These are phyloP conservation scores for Solanum rostratum DNA, from an alignment of 257 asterid species.

Conservation along the genomic window DNA sequence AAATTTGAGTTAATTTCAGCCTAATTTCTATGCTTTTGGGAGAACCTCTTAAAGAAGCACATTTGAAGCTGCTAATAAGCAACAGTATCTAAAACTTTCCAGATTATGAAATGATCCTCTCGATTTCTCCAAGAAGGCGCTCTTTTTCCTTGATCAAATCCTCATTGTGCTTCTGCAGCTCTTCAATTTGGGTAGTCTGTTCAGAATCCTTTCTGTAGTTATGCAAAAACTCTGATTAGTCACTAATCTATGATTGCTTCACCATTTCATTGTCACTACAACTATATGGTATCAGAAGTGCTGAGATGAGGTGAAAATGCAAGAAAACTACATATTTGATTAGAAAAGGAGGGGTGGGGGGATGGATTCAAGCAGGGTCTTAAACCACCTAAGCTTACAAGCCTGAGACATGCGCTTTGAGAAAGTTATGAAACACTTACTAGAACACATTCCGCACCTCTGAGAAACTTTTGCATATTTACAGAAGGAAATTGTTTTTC, in stretches of 20 bases:
- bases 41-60: not conserved
- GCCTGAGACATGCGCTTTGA: too few species aligned
- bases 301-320: not conserved
- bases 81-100: not conserved
- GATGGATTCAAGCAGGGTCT: too few species aligned
- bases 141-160: slow-evolving; percentile 59
- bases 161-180: slow-evolving; percentile 61
- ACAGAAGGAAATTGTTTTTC: too few species aligned
- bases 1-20: not conserved
- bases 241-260: not conserved
- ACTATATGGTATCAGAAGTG: not conserved
- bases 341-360: too few species aligned
- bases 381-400: too few species aligned
- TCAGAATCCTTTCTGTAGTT: slow-evolving; percentile 76
- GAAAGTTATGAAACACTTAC: too few species aligned
- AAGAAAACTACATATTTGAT: not conserved
- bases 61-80: not conserved
- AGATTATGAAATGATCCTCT: slow-evolving; percentile 52
- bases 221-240: not conserved
- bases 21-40: not conserved
- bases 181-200: slow-evolving; percentile 84
- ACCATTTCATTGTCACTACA: not conserved
- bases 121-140: slow-evolving; percentile 72
- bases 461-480: too few species aligned
- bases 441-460: too few species aligned